phyloP scores from a whole-genome alignment of 176 grass and related monocot genomes.

The Saccharum spontaneum region DNA sequence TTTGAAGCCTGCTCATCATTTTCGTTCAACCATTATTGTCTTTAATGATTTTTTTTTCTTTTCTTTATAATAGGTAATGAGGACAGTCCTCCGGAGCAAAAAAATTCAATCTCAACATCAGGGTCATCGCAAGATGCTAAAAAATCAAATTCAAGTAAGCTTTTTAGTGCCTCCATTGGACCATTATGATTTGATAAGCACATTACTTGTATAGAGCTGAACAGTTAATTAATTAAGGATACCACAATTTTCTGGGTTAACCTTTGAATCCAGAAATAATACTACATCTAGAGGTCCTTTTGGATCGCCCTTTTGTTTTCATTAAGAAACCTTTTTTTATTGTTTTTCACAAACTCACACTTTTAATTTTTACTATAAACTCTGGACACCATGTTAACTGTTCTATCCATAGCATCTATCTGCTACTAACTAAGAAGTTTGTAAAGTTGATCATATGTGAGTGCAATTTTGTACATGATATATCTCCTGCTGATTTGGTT shows the following conservation, averaged over 20 bases:
- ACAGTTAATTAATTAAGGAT: background rate
- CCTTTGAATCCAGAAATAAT: slow-evolving; percentile 16
- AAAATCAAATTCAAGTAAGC: slow-evolving; percentile 48
- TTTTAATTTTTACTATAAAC: background rate
- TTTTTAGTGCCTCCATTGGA: slow-evolving; percentile 4
- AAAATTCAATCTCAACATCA: slow-evolving; percentile 28
- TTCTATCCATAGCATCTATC: background rate
- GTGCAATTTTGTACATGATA: background rate
- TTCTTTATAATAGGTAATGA: slow-evolving; percentile 36
- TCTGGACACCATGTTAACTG: background rate
- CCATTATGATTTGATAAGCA: slow-evolving; percentile 21
- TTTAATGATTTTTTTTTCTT: background rate
- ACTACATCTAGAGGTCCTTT: background rate
- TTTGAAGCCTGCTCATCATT: background rate
- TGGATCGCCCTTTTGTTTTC: background rate
- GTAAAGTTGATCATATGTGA: background rate
- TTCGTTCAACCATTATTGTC: background rate
- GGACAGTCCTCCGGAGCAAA: slow-evolving; percentile 40
- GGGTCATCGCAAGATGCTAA: slow-evolving; percentile 45
- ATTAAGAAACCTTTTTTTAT: background rate
- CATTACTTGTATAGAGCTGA: slow-evolving; percentile 17
- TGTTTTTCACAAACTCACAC: background rate
- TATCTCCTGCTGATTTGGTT: slow-evolving; percentile 23
- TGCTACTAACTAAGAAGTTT: background rate
- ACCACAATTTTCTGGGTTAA: background rate